A percentile compares a stretch with the other conserved stretches of the same genome.
Conservation (phyloP, 306 rosid species). For the Cicer yamashitae region DNA sequence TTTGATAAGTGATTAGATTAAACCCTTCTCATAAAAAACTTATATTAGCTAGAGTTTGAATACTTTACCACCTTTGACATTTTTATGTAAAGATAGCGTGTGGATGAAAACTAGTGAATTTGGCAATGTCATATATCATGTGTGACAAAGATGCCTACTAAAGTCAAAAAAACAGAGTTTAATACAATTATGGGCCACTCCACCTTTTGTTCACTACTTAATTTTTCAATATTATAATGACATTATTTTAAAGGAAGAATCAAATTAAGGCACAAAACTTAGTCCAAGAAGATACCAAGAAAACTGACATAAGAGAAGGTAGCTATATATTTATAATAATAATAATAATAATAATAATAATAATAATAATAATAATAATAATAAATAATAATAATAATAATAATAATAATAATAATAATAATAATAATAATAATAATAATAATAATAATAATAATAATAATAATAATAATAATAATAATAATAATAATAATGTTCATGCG, state of each 20-base stretch:
- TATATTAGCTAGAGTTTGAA: too few species aligned
- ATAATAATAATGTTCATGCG: slow-evolving; percentile 43
- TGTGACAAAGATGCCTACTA: slow-evolving; percentile 40
- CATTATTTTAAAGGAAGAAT: slow-evolving; percentile 37
- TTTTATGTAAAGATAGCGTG: slow-evolving; percentile 12
- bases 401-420: too few species aligned
- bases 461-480: neutral
- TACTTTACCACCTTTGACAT: neutral
- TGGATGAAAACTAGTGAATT: slow-evolving; percentile 38
- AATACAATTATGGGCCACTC: slow-evolving; percentile 41
- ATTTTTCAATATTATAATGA: slow-evolving; percentile 21
- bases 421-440: too few species aligned
- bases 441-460: too few species aligned
- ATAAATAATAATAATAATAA: too few species aligned
- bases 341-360: neutral
- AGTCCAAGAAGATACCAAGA: slow-evolving; percentile 51
- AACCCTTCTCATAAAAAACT: neutral
- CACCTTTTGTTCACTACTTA: slow-evolving; percentile 52
- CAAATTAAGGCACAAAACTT: slow-evolving; percentile 48
- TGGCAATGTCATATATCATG: slow-evolving; percentile 38
- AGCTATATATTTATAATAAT: slow-evolving; percentile 40
- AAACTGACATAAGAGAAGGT: slow-evolving; percentile 45
- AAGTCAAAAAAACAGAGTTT: slow-evolving; percentile 44
- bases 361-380: too few species aligned
- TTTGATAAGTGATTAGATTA: neutral